Evolutionary conservation across 192 early-diverging fungal species (phyloP).

Genomic region (Rhizoclosmatium sp.): DNA sequence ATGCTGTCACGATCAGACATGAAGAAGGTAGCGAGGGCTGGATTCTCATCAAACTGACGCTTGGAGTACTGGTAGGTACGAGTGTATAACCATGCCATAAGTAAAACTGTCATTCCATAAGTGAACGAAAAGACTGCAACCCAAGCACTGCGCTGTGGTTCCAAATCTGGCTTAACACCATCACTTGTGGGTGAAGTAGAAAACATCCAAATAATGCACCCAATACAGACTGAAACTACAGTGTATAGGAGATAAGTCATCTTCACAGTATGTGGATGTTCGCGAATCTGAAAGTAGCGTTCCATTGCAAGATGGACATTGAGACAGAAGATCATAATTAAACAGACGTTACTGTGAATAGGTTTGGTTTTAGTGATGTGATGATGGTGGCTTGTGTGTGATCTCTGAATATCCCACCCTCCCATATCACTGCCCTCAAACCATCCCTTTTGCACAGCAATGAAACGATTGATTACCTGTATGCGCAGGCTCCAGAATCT

Average conservation of each 20-base stretch:
- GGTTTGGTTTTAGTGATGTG: neutral
- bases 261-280: neutral
- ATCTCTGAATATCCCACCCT: too few species aligned
- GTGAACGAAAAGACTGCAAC: neutral
- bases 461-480: too few species aligned
- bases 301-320: conserved; percentile 29
- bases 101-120: neutral
- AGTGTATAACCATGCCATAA: conserved; percentile 15
- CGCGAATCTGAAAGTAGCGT: conserved; percentile 22
- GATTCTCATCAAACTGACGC: conserved; percentile 27
- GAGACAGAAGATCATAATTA: conserved; percentile 4
- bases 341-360: conserved; percentile 3
- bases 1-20: neutral
- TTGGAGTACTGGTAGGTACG: conserved; percentile 30
- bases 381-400: neutral
- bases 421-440: too few species aligned
- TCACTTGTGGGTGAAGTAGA: neutral
- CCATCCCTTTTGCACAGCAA: too few species aligned
- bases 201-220: conserved; percentile 5
- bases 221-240: neutral
- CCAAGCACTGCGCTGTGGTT: conserved; percentile 17
- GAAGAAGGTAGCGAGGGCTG: conserved; percentile 15
- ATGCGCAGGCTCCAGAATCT: too few species aligned
- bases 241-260: neutral
- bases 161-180: conserved; percentile 12